phyloP scores from a whole-genome alignment of 2,329 filamentous ascomycete species.

The Alternaria triticimaculans region DNA sequence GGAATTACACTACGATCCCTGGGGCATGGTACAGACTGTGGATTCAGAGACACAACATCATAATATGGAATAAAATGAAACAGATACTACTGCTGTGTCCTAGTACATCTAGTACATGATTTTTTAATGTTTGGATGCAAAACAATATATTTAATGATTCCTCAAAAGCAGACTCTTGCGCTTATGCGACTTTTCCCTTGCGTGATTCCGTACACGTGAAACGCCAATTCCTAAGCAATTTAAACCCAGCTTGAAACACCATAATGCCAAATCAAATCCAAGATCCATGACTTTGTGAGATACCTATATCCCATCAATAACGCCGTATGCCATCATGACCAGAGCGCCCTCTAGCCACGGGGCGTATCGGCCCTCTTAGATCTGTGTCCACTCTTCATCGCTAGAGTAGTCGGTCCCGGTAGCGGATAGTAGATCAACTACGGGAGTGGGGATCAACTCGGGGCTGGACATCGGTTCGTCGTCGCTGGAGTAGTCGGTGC shows the following conservation, averaged over 20 bases:
- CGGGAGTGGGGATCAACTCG: constrained; percentile 8
- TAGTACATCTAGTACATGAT: background rate
- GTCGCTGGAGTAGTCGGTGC: constrained; percentile 16
- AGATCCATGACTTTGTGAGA: background rate
- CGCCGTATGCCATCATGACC: background rate
- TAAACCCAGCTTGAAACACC: background rate
- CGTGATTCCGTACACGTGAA: background rate
- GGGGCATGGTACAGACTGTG: background rate
- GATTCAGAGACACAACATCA: background rate
- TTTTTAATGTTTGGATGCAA: background rate
- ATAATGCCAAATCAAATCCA: background rate
- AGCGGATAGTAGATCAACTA: constrained; percentile 11
- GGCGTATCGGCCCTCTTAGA: background rate
- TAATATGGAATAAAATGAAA: background rate
- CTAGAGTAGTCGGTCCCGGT: constrained; percentile 15
- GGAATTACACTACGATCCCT: background rate
- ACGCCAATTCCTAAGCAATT: background rate
- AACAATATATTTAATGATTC: background rate
- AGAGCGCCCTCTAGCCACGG: background rate
- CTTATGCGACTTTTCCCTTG: background rate
- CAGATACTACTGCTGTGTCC: background rate
- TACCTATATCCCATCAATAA: background rate
- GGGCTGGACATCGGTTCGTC: constrained; percentile 22
- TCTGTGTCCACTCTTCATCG: constrained; percentile 14
- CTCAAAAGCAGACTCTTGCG: background rate